A percentile compares a stretch with the other conserved stretches of the same genome.
These are phyloP conservation scores for Bjerkandera adusta DNA, from an alignment of 1,284 basidiomycete species.

Conservation along the genomic window DNA sequence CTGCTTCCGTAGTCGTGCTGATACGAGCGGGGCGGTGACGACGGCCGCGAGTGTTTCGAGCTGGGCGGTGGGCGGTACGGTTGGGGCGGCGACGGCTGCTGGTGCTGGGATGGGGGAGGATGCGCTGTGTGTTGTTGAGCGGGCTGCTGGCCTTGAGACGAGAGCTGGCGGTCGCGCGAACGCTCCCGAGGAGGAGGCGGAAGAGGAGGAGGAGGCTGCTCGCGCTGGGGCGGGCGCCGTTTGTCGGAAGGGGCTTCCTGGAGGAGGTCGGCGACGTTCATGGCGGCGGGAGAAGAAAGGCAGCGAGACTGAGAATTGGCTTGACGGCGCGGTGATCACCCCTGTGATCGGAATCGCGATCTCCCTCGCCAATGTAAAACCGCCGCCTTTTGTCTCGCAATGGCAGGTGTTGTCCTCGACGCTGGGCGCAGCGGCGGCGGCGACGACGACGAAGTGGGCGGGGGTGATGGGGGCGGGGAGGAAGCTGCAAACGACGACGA, in stretches of 20 bases:
- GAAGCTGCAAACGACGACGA: too few species aligned
- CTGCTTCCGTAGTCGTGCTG: constrained; percentile 5
- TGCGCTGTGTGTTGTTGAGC: constrained; percentile 15
- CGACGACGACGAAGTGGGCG: too few species aligned
- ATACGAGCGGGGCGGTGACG: constrained; percentile 20
- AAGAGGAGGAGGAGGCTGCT: constrained; percentile 9
- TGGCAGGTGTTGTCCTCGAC: too few species aligned
- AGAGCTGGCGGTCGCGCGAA: constrained; percentile 18
- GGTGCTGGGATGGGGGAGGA: constrained; percentile 22
- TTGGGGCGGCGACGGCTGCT: constrained; percentile 16
- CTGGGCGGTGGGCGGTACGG: constrained; percentile 22
- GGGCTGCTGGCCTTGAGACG: constrained; percentile 19
- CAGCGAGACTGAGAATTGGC: constrained; percentile 24
- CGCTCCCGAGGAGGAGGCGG: constrained; percentile 13
- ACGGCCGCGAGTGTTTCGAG: constrained; percentile 18
- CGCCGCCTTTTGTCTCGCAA: too few species aligned
- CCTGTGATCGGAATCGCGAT: constrained; percentile 34
- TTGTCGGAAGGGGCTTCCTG: constrained; percentile 67
- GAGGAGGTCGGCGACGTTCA: constrained; percentile 72
- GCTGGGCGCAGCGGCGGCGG: too few species aligned
- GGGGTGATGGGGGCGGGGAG: too few species aligned
- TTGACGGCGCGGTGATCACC: constrained; percentile 32
- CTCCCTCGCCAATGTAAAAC: too few species aligned
- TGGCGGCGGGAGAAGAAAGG: constrained; percentile 32
- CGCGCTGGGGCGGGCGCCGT: constrained; percentile 25